A percentile compares a stretch with the other conserved stretches of the same genome.
Conservation (phyloP, 2,329 filamentous ascomycete genomes). For the Helminthosporium solani region DNA sequence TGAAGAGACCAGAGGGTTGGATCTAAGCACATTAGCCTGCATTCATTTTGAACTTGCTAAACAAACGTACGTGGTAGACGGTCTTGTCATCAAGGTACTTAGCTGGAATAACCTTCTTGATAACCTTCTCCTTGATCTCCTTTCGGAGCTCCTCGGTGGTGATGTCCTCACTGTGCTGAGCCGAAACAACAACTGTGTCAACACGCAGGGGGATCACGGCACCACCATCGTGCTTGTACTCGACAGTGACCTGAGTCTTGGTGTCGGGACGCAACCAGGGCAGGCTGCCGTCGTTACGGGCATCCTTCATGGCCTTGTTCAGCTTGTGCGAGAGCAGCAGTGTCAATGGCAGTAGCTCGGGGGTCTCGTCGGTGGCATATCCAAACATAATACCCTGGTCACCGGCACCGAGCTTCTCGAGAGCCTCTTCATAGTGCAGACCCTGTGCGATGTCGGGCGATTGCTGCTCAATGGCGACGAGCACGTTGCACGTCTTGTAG, state of each 20-base stretch:
- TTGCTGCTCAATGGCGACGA: conserved; percentile 99
- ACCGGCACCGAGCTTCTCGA: conserved; percentile 97
- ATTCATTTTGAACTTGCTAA: neutral
- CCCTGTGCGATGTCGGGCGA: conserved; percentile 98
- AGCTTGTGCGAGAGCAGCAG: conserved; percentile 94
- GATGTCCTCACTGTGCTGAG: conserved; percentile 88
- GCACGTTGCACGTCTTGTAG: conserved; percentile 99
- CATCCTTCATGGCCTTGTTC: conserved; percentile 89
- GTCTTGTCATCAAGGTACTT: conserved; percentile 92
- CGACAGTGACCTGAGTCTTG: conserved; percentile 99
- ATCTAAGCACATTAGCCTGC: conserved; percentile 54
- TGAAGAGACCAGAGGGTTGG: conserved; percentile 97
- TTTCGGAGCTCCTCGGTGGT: conserved; percentile 88
- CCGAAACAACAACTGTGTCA: conserved; percentile 94
- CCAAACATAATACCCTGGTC: conserved; percentile 99
- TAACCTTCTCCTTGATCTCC: conserved; percentile 95
- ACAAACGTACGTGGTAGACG: conserved; percentile 78
- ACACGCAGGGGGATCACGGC: conserved; percentile 90
- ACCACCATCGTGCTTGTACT: conserved; percentile 96
- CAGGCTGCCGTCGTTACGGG: conserved; percentile 81
- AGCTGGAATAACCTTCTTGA: conserved; percentile 89
- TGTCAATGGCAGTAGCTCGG: conserved; percentile 93
- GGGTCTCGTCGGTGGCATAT: conserved; percentile 98
- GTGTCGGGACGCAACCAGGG: conserved; percentile 97
- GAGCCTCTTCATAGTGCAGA: conserved; percentile 95